phyloP scores from a whole-genome alignment of 2,329 filamentous ascomycete genomes.

The Colletotrichum limetticola region DNA sequence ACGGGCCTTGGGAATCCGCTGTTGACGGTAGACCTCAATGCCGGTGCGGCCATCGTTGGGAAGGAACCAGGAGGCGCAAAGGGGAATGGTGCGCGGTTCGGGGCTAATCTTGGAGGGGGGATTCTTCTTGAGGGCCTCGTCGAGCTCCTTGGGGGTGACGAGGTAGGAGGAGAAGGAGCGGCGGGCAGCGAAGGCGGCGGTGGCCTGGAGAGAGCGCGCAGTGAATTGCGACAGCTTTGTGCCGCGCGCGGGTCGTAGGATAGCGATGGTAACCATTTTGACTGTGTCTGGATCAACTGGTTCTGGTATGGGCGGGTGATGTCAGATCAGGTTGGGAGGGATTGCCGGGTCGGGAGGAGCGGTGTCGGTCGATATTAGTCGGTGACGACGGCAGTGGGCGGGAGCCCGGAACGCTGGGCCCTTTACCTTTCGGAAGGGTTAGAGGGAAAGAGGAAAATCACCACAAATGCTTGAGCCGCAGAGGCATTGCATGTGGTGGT shows the following conservation, averaged over 20 bases:
- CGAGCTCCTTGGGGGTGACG: conserved; percentile 84
- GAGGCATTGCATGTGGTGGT: conserved; percentile 32
- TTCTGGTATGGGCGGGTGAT: background rate
- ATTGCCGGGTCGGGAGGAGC: conserved; percentile 1
- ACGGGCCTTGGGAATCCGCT: conserved; percentile 87
- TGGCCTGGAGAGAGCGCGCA: conserved; percentile 45
- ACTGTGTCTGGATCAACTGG: background rate
- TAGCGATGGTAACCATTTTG: conserved; percentile 55
- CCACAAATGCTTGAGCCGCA: conserved; percentile 17
- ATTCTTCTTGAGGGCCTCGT: conserved; percentile 84
- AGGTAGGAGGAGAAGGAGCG: conserved; percentile 82
- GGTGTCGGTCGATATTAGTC: conserved; percentile 27
- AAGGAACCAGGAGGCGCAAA: conserved; percentile 96
- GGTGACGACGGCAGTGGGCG: conserved; percentile 17
- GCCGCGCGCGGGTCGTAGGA: conserved; percentile 55
- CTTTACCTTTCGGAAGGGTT: conserved; percentile 7
- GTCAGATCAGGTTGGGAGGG: conserved; percentile 17
- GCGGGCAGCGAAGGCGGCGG: conserved; percentile 46
- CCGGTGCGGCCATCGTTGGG: conserved; percentile 90
- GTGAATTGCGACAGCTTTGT: conserved; percentile 48
- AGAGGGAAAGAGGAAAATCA: conserved; percentile 26
- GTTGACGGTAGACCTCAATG: conserved; percentile 81
- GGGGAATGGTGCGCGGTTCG: conserved; percentile 83
- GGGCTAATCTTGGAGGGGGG: conserved; percentile 82
- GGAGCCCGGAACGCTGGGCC: conserved; percentile 24